Conservation (phyloP, 2,329 filamentous ascomycete genomes). For the Ophiostoma tasmaniense region DNA sequence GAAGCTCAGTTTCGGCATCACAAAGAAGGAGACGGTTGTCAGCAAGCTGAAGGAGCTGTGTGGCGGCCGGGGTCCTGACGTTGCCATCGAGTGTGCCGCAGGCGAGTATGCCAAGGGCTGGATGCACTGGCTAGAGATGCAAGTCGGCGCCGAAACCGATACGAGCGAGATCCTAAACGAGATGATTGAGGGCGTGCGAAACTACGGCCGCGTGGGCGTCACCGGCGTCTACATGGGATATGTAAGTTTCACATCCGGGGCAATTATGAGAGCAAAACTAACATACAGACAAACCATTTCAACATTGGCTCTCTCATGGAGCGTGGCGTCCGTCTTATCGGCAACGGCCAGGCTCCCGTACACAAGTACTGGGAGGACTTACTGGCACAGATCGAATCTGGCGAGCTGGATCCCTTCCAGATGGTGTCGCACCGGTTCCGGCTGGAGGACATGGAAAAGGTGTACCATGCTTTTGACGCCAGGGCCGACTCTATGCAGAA, state of each 20-base stretch:
- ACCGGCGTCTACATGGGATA: slow-evolving; percentile 62
- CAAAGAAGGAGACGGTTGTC: slow-evolving; percentile 52
- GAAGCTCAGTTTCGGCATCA: slow-evolving; percentile 48
- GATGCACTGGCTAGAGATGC: slow-evolving; percentile 50
- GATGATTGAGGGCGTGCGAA: slow-evolving; percentile 66
- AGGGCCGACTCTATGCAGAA: slow-evolving; percentile 69
- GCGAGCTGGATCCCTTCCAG: slow-evolving; percentile 63
- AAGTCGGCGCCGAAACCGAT: slow-evolving; percentile 68
- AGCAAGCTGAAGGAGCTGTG: slow-evolving; percentile 65
- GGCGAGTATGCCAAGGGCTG: slow-evolving; percentile 56
- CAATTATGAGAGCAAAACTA: neutral
- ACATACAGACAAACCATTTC: slow-evolving; percentile 62
- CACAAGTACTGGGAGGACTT: slow-evolving; percentile 78
- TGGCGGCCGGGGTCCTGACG: slow-evolving; percentile 63
- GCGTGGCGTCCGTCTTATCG: slow-evolving; percentile 70
- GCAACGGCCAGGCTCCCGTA: slow-evolving; percentile 61
- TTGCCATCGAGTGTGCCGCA: slow-evolving; percentile 57
- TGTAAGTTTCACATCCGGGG: slow-evolving; percentile 30
- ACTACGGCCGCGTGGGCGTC: slow-evolving; percentile 65
- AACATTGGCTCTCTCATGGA: slow-evolving; percentile 81
- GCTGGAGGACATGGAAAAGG: slow-evolving; percentile 62
- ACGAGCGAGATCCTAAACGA: slow-evolving; percentile 74
- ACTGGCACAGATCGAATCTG: slow-evolving; percentile 56
- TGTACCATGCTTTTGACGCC: slow-evolving; percentile 55
- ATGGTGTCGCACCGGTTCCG: slow-evolving; percentile 75